Evolutionary conservation across 495 filamentous ascomycete genomes (phyloP).

Genomic region (Paragyromitra xinjiangensis): DNA sequence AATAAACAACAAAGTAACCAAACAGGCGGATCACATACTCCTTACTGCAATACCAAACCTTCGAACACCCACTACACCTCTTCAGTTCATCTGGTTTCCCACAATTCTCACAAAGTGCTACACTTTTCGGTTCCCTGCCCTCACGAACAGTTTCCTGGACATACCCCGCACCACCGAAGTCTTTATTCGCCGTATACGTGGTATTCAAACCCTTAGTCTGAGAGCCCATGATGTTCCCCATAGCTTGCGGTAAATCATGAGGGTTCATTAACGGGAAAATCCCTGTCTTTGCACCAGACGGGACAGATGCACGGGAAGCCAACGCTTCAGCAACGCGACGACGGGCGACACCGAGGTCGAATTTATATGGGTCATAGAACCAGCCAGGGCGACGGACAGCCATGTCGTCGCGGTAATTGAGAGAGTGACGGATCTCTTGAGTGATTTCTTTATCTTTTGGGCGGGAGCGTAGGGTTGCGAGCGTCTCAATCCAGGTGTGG

Average conservation of each 20-base stretch:
- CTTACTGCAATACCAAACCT: constrained; percentile 39
- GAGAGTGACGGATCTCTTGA: constrained; percentile 6
- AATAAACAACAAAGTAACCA: background rate
- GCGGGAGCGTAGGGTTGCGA: background rate
- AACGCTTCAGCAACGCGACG: constrained; percentile 22
- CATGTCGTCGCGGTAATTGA: constrained; percentile 34
- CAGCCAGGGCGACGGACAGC: background rate
- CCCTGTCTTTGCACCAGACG: constrained; percentile 27
- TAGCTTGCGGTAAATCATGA: background rate
- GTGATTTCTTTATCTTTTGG: constrained; percentile 2
- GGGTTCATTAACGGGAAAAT: constrained; percentile 1
- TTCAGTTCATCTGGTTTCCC: constrained; percentile 30
- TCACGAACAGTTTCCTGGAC: constrained; percentile 5
- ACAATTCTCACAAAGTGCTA: constrained; percentile 35
- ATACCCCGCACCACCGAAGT: background rate
- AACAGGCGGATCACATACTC: background rate
- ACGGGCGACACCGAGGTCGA: constrained; percentile 31
- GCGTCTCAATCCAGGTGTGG: background rate
- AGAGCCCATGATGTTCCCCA: constrained; percentile 6
- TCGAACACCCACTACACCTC: constrained; percentile 19
- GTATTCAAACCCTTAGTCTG: constrained; percentile 1
- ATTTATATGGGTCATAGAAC: constrained; percentile 30
- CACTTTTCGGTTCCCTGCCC: background rate
- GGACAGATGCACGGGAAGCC: constrained; percentile 13
- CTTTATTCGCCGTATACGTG: background rate